Percentiles rank a stretch among this genome's conserved stretches.
These are phyloP conservation scores for Asterella californica DNA, from an alignment of 225 moss, liverwort and hornwort species.

Conservation along the genomic window DNA sequence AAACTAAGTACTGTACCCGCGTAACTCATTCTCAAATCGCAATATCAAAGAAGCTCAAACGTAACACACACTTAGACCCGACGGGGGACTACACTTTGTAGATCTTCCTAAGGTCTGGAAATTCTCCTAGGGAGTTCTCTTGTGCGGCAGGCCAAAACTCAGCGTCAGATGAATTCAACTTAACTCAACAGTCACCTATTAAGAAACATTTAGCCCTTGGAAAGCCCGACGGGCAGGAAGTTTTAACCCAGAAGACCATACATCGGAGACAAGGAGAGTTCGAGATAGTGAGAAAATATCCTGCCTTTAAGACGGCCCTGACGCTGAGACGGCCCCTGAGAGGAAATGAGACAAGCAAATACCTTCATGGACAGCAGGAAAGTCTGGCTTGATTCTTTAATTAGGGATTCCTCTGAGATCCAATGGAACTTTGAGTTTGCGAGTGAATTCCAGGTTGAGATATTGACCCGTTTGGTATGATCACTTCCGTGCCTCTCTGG, in stretches of 20 bases:
- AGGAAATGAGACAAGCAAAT: not conserved
- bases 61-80: not conserved
- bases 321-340: not conserved
- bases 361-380: not conserved
- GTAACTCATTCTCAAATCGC: not conserved
- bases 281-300: no score
- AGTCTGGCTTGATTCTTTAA: not conserved
- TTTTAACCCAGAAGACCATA: no score
- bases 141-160: not conserved
- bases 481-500: conserved; percentile 37
- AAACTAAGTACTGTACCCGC: not conserved
- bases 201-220: not conserved
- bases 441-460: conserved; percentile 12
- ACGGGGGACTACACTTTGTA: not conserved
- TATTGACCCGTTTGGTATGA: conserved; percentile 42
- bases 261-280: no score
- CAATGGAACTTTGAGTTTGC: not conserved
- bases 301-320: not conserved
- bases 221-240: not conserved
- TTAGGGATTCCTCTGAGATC: not conserved
- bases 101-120: not conserved
- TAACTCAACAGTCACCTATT: not conserved
- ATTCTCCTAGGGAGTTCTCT: not conserved
- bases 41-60: not conserved
- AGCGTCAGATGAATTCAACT: not conserved